phyloP scores from a whole-genome alignment of 2,329 filamentous ascomycete species.

The Arthrobotrys pseudoclavata region DNA sequence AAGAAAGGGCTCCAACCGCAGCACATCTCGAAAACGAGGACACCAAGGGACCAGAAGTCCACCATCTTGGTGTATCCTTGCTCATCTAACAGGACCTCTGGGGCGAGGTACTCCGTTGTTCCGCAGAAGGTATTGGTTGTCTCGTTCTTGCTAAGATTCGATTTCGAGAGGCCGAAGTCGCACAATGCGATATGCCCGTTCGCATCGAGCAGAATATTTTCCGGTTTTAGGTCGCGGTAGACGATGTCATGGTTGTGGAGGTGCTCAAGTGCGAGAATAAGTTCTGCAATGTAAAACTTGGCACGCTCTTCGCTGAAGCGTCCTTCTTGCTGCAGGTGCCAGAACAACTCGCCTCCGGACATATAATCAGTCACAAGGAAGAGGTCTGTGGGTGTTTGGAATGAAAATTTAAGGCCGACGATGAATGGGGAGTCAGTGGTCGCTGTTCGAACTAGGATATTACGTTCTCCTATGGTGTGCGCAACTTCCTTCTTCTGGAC shows the following conservation, averaged over 20 bases:
- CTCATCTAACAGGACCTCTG: slow-evolving; percentile 94
- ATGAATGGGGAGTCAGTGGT: slow-evolving; percentile 98
- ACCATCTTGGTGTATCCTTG: slow-evolving; percentile 99
- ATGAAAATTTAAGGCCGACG: slow-evolving; percentile 97
- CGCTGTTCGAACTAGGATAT: slow-evolving; percentile 95
- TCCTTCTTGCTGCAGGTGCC: slow-evolving; percentile 97
- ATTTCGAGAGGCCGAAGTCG: slow-evolving; percentile 97
- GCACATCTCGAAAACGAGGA: slow-evolving; percentile 99
- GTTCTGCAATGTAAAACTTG: slow-evolving; percentile 98
- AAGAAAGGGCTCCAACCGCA: slow-evolving; percentile 99
- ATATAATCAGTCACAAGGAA: slow-evolving; percentile 99
- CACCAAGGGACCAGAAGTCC: slow-evolving; percentile 98
- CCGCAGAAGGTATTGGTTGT: slow-evolving; percentile 99
- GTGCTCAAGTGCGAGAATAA: slow-evolving; percentile 94
- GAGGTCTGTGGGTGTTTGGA: slow-evolving; percentile 95
- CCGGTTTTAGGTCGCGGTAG: slow-evolving; percentile 95
- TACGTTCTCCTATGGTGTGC: slow-evolving; percentile 95
- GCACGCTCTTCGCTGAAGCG: slow-evolving; percentile 94
- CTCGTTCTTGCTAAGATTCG: slow-evolving; percentile 94
- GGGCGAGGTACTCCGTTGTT: slow-evolving; percentile 96
- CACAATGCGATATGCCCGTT: slow-evolving; percentile 98
- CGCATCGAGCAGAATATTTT: slow-evolving; percentile 96
- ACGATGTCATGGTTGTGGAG: slow-evolving; percentile 98
- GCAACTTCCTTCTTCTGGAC: slow-evolving; percentile 99
- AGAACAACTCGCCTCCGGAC: slow-evolving; percentile 98